phyloP scores from a whole-genome alignment of 306 rosid species.

The Prunus padus region DNA sequence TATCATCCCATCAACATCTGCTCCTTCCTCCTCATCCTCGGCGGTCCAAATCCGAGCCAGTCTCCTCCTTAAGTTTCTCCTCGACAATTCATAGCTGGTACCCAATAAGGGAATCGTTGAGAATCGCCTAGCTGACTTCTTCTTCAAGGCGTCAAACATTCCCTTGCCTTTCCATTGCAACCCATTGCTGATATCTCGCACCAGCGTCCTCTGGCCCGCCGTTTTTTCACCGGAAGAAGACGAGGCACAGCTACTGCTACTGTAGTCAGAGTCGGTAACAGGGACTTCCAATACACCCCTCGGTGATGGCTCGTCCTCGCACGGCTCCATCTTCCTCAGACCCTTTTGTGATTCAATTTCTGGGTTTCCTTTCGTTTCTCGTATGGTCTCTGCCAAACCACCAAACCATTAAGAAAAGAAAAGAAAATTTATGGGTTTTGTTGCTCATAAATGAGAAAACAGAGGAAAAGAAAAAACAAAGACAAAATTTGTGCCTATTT shows the following conservation, averaged over 20 bases:
- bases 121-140: constrained; percentile 47
- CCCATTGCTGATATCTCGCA: constrained; percentile 19
- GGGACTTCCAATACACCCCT: constrained; percentile 72
- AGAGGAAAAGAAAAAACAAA: not conserved
- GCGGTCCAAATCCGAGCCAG: constrained; percentile 64
- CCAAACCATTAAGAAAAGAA: not conserved
- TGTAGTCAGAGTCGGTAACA: constrained; percentile 50
- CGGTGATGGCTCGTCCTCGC: constrained; percentile 58
- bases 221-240: constrained; percentile 27
- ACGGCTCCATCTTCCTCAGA: constrained; percentile 8
- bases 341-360: constrained; percentile 18
- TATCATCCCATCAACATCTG: constrained; percentile 33
- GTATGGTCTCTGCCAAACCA: constrained; percentile 18
- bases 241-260: constrained; percentile 15
- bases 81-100: constrained; percentile 43
- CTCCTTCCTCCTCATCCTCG: constrained; percentile 28
- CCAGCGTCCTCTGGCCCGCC: not conserved
- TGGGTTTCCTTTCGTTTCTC: constrained; percentile 30
- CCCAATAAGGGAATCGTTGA: constrained; percentile 54
- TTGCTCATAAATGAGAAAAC: not conserved
- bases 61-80: constrained; percentile 48
- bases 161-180: constrained; percentile 52
- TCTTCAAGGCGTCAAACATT: constrained; percentile 59
- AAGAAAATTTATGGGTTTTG: too few species aligned
- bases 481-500: not conserved